A percentile compares a stretch with the other conserved stretches of the same genome.
Conservation (phyloP, 495 filamentous ascomycete genomes). For the Annulohypoxylon moriforme region DNA sequence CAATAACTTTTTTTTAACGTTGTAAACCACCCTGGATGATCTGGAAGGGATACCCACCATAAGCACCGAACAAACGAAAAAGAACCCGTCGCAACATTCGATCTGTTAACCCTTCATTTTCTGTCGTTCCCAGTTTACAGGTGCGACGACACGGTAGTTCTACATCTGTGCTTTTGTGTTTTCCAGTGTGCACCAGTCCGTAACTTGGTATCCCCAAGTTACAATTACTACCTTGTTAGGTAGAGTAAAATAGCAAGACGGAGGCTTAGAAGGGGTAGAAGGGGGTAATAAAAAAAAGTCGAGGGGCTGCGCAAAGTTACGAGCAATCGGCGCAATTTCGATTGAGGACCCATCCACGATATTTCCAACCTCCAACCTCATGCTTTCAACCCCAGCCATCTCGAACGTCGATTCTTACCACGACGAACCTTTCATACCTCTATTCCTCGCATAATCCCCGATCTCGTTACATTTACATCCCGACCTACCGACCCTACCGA, state of each 20-base stretch:
- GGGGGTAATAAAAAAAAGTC: slow-evolving; percentile 34
- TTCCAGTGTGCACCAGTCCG: slow-evolving; percentile 6
- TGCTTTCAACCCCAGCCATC: slow-evolving; percentile 43
- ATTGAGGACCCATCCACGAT: slow-evolving; percentile 38
- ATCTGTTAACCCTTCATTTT: slow-evolving; percentile 37
- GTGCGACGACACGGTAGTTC: slow-evolving; percentile 14
- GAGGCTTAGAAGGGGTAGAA: slow-evolving; percentile 32
- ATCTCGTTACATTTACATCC: slow-evolving; percentile 16
- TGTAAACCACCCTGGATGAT: slow-evolving; percentile 21
- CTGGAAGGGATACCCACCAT: slow-evolving; percentile 30
- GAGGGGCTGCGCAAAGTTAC: slow-evolving; percentile 39
- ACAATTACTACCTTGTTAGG: slow-evolving; percentile 3
- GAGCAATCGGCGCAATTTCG: slow-evolving; percentile 39
- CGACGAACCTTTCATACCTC: slow-evolving; percentile 25
- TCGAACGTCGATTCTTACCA: slow-evolving; percentile 22
- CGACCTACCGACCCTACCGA: neutral
- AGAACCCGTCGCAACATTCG: slow-evolving; percentile 39
- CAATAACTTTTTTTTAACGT: neutral
- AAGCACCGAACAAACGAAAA: slow-evolving; percentile 32
- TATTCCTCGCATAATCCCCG: slow-evolving; percentile 10
- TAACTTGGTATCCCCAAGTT: slow-evolving; percentile 3
- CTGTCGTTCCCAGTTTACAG: slow-evolving; percentile 13
- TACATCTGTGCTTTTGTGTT: slow-evolving; percentile 10
- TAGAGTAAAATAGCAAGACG: slow-evolving; percentile 17
- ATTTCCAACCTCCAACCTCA: slow-evolving; percentile 46